phyloP scores from a whole-genome alignment of 768 basidiomycete genomes.

The Mrakia gelida region DNA sequence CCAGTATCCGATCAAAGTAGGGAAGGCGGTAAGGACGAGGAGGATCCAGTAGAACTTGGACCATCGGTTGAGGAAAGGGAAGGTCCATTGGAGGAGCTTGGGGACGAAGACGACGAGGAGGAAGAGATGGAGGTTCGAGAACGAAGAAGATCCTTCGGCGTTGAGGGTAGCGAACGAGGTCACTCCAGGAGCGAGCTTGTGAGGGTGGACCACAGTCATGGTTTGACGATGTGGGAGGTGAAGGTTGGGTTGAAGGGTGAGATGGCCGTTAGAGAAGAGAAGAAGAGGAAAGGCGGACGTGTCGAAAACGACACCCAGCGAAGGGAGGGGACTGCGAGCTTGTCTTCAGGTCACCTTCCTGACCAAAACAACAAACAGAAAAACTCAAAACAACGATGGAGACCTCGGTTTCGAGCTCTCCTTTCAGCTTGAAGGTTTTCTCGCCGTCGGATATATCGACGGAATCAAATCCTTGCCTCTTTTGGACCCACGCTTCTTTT shows the following conservation, averaged over 20 bases:
- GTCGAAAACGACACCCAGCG: not conserved
- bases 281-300: not conserved
- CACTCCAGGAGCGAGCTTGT: slow-evolving; percentile 28
- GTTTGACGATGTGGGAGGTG: slow-evolving; percentile 13
- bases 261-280: not conserved
- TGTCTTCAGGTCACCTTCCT: not conserved
- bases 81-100: slow-evolving; percentile 72
- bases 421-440: too few species aligned
- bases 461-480: too few species aligned
- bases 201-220: slow-evolving; percentile 17
- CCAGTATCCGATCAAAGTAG: slow-evolving; percentile 84
- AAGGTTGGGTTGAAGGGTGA: not conserved
- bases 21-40: slow-evolving; percentile 65
- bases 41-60: slow-evolving; percentile 82
- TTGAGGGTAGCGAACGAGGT: slow-evolving; percentile 43
- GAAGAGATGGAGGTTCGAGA: slow-evolving; percentile 59
- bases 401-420: too few species aligned
- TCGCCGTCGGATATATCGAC: too few species aligned
- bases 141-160: slow-evolving; percentile 45
- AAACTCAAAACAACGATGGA: not conserved
- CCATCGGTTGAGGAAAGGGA: slow-evolving; percentile 79
- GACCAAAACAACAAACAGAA: not conserved
- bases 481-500: too few species aligned
- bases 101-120: slow-evolving; percentile 72
- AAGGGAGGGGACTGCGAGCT: not conserved